A percentile compares a stretch with the other conserved stretches of the same genome.
These are phyloP conservation scores for Trichomonascaceae sp. DNA, from an alignment of 1,139 yeast genomes.

Conservation along the genomic window DNA sequence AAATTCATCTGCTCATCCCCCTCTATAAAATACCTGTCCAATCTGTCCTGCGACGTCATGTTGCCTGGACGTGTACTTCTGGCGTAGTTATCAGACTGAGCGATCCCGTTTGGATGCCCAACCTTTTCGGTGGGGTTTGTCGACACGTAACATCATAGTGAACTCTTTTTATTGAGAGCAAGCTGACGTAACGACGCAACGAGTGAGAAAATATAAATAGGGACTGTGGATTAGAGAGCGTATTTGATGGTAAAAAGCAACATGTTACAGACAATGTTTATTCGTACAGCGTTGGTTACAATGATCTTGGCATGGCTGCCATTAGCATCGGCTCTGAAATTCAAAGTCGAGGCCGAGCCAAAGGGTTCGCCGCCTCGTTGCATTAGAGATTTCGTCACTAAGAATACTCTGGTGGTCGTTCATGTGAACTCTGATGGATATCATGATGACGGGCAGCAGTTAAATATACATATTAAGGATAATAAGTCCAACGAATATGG, in stretches of 20 bases:
- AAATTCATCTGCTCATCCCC: neutral
- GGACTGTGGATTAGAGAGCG: neutral
- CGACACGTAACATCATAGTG: conserved; percentile 4
- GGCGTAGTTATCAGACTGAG: neutral
- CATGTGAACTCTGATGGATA: conserved; percentile 68
- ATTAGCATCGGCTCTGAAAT: conserved; percentile 29
- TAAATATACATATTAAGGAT: conserved; percentile 36
- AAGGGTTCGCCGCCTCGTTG: conserved; percentile 46
- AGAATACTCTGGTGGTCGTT: conserved; percentile 72
- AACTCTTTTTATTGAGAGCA: neutral
- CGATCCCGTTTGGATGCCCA: neutral
- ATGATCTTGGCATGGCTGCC: conserved; percentile 1
- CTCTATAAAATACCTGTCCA: neutral
- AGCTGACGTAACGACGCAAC: neutral
- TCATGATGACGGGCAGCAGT: conserved; percentile 77
- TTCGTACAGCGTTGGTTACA: neutral
- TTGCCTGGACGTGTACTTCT: neutral
- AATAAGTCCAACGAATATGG: conserved; percentile 37
- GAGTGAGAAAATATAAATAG: neutral
- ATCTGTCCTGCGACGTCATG: neutral
- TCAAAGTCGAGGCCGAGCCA: conserved; percentile 30
- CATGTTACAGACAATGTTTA: neutral
- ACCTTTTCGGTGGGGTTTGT: conserved; percentile 2
- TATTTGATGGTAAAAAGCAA: neutral
- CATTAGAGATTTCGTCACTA: conserved; percentile 82